Evolutionary conservation across 164 flowering plant species (phyloP).

Genomic region (Euptelea pleiosperma): DNA sequence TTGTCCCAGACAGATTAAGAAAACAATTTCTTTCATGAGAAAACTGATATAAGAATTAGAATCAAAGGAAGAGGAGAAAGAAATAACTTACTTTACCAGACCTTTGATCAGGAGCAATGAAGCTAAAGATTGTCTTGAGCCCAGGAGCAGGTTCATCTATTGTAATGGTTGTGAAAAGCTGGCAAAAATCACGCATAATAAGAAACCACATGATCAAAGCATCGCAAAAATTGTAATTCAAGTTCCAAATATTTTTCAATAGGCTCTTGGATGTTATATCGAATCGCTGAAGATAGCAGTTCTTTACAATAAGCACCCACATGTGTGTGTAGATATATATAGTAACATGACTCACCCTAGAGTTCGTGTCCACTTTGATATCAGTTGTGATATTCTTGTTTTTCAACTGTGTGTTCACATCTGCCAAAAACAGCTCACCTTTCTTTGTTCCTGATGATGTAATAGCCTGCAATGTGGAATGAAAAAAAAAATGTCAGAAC

Average conservation of each 20-base stretch:
- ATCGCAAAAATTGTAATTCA: no score
- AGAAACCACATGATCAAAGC: no score
- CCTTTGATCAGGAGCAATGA: constrained; percentile 64
- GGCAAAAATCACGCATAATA: constrained; percentile 13
- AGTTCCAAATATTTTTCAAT: no score
- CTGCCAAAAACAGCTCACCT: constrained; percentile 53
- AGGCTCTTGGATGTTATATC: no score
- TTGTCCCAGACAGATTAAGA: no score
- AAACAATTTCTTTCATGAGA: no score
- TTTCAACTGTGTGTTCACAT: constrained; percentile 52
- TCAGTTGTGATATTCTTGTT: constrained; percentile 60
- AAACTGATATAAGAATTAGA: neutral
- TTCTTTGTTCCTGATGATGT: constrained; percentile 53
- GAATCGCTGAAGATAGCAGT: no score
- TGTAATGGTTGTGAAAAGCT: constrained; percentile 58
- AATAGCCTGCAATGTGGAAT: constrained; percentile 38
- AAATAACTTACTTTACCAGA: constrained; percentile 61
- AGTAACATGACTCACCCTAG: constrained; percentile 37
- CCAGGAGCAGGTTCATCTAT: constrained; percentile 72
- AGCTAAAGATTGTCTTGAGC: constrained; percentile 62
- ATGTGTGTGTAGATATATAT: no score
- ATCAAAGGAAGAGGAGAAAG: neutral
- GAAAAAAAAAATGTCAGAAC: neutral
- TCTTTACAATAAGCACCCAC: no score
- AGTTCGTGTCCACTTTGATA: constrained; percentile 61